Evolutionary conservation across 805 yeast genomes (phyloP).

Genomic region (Lipomyces spencermartinsiae): DNA sequence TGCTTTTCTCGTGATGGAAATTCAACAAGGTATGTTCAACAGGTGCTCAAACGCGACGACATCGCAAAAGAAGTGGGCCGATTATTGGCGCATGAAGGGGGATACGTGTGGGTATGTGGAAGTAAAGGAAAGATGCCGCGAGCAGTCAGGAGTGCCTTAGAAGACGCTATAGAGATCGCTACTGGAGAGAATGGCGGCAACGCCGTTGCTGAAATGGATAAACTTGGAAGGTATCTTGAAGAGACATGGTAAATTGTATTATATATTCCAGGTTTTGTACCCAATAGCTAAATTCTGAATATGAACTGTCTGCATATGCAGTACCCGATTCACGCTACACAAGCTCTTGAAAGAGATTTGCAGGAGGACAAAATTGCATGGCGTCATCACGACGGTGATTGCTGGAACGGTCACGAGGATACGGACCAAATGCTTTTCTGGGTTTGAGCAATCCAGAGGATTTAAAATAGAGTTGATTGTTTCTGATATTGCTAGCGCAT

Average conservation of each 20-base stretch:
- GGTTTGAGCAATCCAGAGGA: no score
- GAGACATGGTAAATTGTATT: constrained; percentile 72
- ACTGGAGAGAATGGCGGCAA: constrained; percentile 24
- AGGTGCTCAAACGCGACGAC: constrained; percentile 9
- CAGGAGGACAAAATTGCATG: no score
- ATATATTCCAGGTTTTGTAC: neutral
- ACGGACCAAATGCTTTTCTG: no score
- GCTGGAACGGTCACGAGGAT: no score
- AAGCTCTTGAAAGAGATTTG: no score
- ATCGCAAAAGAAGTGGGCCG: constrained; percentile 52
- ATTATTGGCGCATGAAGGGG: constrained; percentile 60
- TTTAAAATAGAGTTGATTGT: no score
- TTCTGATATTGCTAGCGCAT: no score
- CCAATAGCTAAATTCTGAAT: neutral
- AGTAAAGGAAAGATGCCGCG: constrained; percentile 94
- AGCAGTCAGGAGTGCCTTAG: constrained; percentile 81
- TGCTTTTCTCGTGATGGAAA: constrained; percentile 52
- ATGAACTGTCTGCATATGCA: neutral
- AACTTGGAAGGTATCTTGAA: constrained; percentile 68
- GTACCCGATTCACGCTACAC: no score
- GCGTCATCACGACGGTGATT: no score
- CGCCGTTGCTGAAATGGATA: constrained; percentile 67
- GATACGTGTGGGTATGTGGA: constrained; percentile 83
- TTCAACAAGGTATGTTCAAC: constrained; percentile 34
- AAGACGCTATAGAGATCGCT: constrained; percentile 48